phyloP scores from a whole-genome alignment of 148 eudicot genomes.

The Chenopodium suecicum region DNA sequence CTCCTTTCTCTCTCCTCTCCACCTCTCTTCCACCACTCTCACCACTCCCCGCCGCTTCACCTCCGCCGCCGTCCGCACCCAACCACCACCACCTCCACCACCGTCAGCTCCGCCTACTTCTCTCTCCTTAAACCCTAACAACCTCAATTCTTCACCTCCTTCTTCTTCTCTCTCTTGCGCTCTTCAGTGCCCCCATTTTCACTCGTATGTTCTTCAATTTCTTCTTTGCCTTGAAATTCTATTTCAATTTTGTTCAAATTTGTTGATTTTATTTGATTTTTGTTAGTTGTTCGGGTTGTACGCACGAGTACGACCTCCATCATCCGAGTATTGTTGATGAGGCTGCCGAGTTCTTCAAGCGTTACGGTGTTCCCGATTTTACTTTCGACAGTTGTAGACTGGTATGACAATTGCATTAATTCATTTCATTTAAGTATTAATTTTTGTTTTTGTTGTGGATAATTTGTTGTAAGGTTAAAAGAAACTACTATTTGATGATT shows the following conservation, averaged over 20 bases:
- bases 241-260: not conserved
- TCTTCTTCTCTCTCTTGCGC: conserved; percentile 58
- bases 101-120: conserved; percentile 29
- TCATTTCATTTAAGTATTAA: not conserved
- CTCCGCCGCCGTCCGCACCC: conserved; percentile 4
- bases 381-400: conserved; percentile 68
- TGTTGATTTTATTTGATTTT: not conserved
- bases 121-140: conserved; percentile 30
- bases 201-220: conserved; percentile 46
- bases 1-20: conserved; percentile 32
- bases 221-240: not conserved
- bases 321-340: conserved; percentile 69
- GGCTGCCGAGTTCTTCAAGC: conserved; percentile 59
- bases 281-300: conserved; percentile 86
- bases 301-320: conserved; percentile 76
- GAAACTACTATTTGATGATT: not conserved
- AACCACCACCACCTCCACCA: conserved; percentile 16
- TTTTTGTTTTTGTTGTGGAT: not conserved
- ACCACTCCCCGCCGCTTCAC: conserved; percentile 15
- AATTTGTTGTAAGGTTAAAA: not conserved
- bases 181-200: conserved; percentile 84
- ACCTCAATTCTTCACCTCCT: conserved; percentile 25
- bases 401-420: conserved; percentile 27
- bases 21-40: conserved; percentile 21
- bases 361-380: conserved; percentile 61